Conservation (phyloP, 78 protist species). For the Corallochytrium limacisporum region DNA sequence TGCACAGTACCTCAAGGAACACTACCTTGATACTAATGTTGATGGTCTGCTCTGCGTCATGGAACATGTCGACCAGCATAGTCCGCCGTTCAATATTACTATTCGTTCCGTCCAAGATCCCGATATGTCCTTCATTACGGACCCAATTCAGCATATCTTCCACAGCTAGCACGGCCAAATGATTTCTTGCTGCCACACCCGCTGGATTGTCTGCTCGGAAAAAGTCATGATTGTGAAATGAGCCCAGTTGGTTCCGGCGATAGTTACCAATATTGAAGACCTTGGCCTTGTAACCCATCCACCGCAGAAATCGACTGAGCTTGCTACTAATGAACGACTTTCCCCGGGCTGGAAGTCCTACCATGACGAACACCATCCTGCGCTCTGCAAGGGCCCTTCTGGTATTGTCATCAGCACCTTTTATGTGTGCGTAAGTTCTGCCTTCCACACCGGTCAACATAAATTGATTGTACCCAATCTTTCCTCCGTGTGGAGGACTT, state of each 20-base stretch:
- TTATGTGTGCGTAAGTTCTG: too few relatives aligned
- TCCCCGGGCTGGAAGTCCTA: conserved; percentile 71
- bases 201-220: conserved; percentile 55
- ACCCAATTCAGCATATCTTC: not conserved
- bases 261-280: conserved; percentile 29
- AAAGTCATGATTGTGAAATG: conserved; percentile 50
- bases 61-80: not conserved
- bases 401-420: too few relatives aligned
- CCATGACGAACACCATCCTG: conserved; percentile 34
- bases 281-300: conserved; percentile 36
- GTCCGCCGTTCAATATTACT: conserved; percentile 39
- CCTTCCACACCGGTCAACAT: too few relatives aligned
- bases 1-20: conserved; percentile 30
- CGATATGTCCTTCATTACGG: conserved; percentile 8
- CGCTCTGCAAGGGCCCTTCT: too few relatives aligned
- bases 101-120: conserved; percentile 71
- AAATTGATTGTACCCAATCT: too few relatives aligned
- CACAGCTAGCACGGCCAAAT: conserved; percentile 3
- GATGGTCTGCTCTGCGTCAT: not conserved
- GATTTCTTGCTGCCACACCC: conserved; percentile 38
- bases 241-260: conserved; percentile 10
- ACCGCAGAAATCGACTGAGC: conserved; percentile 48
- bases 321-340: conserved; percentile 26
- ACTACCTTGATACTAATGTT: not conserved
- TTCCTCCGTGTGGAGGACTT: too few relatives aligned